Conservation (phyloP, 225 moss, liverwort and hornwort species). For the Antitrichia curtipendula region DNA sequence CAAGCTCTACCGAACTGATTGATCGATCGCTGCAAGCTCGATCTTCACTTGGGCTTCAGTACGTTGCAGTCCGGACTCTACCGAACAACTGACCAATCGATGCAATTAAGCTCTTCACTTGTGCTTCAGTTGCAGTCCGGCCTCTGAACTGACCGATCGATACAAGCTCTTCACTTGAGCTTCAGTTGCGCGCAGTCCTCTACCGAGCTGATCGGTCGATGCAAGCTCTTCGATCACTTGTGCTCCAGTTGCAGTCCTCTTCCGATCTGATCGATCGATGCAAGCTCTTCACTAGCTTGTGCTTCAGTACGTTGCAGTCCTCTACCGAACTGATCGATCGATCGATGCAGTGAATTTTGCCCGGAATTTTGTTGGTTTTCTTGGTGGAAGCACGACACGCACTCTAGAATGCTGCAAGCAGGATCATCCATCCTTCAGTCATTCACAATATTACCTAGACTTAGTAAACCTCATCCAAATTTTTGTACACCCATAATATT, state of each 20-base stretch:
- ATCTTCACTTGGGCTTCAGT: neutral
- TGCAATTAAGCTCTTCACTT: neutral
- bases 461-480: too few species aligned
- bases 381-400: neutral
- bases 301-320: too few species aligned
- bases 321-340: too few species aligned
- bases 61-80: neutral
- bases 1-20: neutral
- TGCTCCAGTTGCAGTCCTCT: too few species aligned
- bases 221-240: too few species aligned
- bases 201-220: neutral
- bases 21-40: too few species aligned
- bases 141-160: too few species aligned
- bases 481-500: too few species aligned
- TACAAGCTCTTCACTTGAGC: neutral
- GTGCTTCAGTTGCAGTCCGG: neutral
- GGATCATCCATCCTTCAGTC: neutral
- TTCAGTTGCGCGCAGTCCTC: neutral
- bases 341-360: neutral
- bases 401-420: neutral
- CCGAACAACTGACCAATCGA: too few species aligned
- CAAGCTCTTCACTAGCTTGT: too few species aligned
- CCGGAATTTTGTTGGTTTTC: neutral
- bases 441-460: neutral
- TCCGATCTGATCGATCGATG: too few species aligned